phyloP scores from a whole-genome alignment of 108 stramenopile genomes.

The Pseudonitzschia multiseries region DNA sequence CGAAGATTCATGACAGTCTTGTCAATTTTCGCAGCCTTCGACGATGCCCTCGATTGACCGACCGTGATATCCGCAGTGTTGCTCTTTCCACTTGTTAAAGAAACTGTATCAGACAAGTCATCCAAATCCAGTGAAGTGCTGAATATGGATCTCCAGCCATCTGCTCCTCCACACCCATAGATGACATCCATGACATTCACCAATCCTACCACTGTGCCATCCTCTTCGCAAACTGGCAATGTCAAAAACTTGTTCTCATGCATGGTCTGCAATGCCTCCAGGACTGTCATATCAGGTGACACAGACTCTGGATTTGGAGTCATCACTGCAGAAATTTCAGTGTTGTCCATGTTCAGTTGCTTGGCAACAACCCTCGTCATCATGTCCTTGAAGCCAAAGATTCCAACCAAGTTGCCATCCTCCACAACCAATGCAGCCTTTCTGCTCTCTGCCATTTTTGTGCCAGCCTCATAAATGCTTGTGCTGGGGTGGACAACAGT shows the following conservation, averaged over 20 bases:
- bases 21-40: constrained; percentile 21
- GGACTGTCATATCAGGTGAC: constrained; percentile 78
- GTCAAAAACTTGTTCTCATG: constrained; percentile 93
- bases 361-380: no score
- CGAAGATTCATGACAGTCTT: constrained; percentile 62
- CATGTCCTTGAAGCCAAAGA: no score
- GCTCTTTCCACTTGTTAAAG: constrained; percentile 8
- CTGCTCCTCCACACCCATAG: constrained; percentile 81
- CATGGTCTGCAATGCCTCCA: constrained; percentile 92
- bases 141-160: constrained; percentile 88
- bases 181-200: constrained; percentile 97
- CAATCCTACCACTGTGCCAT: constrained; percentile 86
- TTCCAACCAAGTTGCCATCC: no score
- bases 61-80: background rate
- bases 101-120: constrained; percentile 55
- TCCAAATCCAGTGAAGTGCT: constrained; percentile 64
- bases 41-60: background rate
- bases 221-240: constrained; percentile 82
- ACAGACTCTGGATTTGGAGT: constrained; percentile 91
- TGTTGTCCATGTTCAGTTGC: no score
- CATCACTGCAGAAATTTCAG: constrained; percentile 81
- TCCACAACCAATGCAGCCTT: constrained; percentile 90
- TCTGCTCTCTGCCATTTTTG: constrained; percentile 76
- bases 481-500: constrained; percentile 63
- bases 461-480: constrained; percentile 68